Conservation (phyloP, 495 filamentous ascomycete species). For the Xylaria bambusicola region DNA sequence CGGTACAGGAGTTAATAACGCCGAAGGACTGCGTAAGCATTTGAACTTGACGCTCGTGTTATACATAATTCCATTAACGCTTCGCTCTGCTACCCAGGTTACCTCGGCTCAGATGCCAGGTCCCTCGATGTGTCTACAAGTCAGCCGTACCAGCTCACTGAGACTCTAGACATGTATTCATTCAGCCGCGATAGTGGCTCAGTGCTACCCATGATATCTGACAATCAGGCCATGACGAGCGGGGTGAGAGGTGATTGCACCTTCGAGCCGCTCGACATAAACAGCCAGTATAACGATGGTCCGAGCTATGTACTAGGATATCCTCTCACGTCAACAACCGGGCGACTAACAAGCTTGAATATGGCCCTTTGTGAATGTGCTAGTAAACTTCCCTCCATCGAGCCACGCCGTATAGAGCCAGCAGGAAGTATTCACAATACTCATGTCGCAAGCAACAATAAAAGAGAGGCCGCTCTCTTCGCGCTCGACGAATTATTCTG, state of each 20-base stretch:
- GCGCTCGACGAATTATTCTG: slow-evolving; percentile 18
- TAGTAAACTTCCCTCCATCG: slow-evolving; percentile 16
- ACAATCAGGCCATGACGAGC: not conserved
- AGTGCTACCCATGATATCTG: not conserved
- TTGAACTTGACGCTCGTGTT: too few species aligned
- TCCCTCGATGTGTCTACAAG: not conserved
- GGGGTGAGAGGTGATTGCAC: not conserved
- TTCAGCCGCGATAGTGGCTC: not conserved
- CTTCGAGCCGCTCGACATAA: not conserved
- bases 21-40: not conserved
- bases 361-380: slow-evolving; percentile 17
- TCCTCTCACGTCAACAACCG: not conserved
- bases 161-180: not conserved
- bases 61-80: not conserved
- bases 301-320: not conserved
- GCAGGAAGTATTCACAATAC: not conserved
- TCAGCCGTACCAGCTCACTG: not conserved
- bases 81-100: not conserved
- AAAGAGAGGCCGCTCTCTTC: not conserved
- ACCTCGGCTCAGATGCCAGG: too few species aligned
- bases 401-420: not conserved
- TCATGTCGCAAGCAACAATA: not conserved
- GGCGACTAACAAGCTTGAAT: slow-evolving; percentile 12
- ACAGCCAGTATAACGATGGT: not conserved
- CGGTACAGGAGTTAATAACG: not conserved